Percentiles rank a stretch among this genome's conserved stretches.
These are phyloP conservation scores for Wickerhamomyces subpelliculosus DNA, from an alignment of 805 yeast genomes.

Conservation along the genomic window DNA sequence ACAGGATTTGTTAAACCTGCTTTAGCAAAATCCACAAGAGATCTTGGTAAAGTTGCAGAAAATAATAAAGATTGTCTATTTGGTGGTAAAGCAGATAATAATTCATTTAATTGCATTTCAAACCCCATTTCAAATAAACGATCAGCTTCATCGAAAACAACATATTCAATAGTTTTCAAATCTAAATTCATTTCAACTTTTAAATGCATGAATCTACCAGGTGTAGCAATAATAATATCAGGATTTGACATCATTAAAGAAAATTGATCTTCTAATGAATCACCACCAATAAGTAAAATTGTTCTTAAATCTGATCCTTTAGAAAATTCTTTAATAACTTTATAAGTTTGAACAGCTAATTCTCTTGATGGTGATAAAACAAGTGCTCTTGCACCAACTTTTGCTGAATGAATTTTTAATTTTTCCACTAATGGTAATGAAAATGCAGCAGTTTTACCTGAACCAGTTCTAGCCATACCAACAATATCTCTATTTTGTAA, in stretches of 20 bases:
- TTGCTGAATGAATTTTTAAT: conserved; percentile 76
- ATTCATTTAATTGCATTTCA: conserved; percentile 85
- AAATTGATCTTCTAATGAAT: conserved; percentile 95
- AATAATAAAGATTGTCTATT: conserved; percentile 83
- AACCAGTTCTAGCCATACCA: conserved; percentile 99
- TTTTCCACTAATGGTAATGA: conserved; percentile 84
- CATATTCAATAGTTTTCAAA: conserved; percentile 75
- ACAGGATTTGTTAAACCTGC: conserved; percentile 94
- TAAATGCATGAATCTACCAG: conserved; percentile 94
- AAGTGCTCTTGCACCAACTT: conserved; percentile 83
- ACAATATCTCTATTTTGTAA: conserved; percentile 89
- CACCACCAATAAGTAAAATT: conserved; percentile 91
- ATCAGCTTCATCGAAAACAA: conserved; percentile 97
- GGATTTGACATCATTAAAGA: conserved; percentile 90
- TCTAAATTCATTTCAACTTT: conserved; percentile 93
- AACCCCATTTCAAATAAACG: conserved; percentile 95
- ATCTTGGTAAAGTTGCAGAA: conserved; percentile 90
- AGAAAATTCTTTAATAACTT: conserved; percentile 82
- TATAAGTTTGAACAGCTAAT: conserved; percentile 86
- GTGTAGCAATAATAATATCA: conserved; percentile 92
- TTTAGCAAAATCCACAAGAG: conserved; percentile 92
- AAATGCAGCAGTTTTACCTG: conserved; percentile 98
- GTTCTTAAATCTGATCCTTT: conserved; percentile 78
- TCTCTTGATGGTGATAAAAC: conserved; percentile 94
- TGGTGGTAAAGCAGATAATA: conserved; percentile 75